phyloP scores from a whole-genome alignment of 2,329 filamentous ascomycete species.

The Aspergillus awamori region DNA sequence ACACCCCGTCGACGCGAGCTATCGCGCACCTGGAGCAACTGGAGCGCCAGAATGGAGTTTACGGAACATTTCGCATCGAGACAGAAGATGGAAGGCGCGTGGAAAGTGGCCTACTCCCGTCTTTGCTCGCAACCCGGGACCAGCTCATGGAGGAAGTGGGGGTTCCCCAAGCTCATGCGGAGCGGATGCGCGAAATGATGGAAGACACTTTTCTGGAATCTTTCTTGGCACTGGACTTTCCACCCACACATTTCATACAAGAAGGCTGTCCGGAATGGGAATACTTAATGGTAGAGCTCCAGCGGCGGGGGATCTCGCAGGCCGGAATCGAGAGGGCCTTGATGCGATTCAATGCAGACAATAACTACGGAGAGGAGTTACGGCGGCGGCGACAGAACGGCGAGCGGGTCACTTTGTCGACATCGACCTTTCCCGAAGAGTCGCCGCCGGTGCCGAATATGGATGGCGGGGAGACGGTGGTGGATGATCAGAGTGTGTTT shows the following conservation, averaged over 20 bases:
- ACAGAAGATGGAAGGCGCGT: conserved; percentile 45
- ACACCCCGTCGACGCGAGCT: conserved; percentile 41
- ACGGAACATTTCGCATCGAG: conserved; percentile 48
- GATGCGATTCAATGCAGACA: conserved; percentile 42
- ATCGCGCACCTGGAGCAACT: conserved; percentile 45
- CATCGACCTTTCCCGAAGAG: conserved; percentile 36
- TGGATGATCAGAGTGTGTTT: conserved; percentile 49
- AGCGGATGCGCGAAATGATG: conserved; percentile 48
- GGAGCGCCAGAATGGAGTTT: conserved; percentile 45
- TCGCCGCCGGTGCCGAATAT: conserved; percentile 28
- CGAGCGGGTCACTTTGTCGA: conserved; percentile 41
- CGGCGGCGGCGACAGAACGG: conserved; percentile 43
- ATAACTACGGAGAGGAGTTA: conserved; percentile 44
- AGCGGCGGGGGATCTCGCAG: conserved; percentile 43
- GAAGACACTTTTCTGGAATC: conserved; percentile 49
- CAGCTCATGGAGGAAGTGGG: conserved; percentile 47
- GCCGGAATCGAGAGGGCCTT: conserved; percentile 42
- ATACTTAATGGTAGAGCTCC: conserved; percentile 43
- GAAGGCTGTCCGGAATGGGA: conserved; percentile 38
- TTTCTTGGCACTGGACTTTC: conserved; percentile 46
- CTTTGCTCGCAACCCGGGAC: conserved; percentile 44
- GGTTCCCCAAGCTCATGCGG: conserved; percentile 41
- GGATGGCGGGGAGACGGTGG: conserved; percentile 40
- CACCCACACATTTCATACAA: conserved; percentile 38
- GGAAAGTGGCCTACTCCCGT: conserved; percentile 47